These are phyloP conservation scores for Trypanosoma scelopori DNA, from an alignment of 208 protist genomes.

Conservation along the genomic window DNA sequence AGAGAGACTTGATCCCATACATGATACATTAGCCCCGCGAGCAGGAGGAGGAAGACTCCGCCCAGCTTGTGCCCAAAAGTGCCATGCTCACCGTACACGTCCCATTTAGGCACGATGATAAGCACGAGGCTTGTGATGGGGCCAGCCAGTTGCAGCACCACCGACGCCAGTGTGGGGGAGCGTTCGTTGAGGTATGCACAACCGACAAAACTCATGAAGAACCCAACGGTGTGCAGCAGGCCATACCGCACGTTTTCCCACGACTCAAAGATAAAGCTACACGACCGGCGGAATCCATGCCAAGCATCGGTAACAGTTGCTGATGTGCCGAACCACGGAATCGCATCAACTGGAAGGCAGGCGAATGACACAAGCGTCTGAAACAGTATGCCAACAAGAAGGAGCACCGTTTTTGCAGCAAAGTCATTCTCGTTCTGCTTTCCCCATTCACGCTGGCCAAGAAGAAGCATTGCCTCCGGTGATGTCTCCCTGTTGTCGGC, in stretches of 20 bases:
- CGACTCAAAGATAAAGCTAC: conserved; percentile 63
- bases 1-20: conserved; percentile 75
- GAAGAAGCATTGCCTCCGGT: conserved; percentile 21
- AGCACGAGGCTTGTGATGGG: conserved; percentile 75
- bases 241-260: conserved; percentile 70
- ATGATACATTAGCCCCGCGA: conserved; percentile 68
- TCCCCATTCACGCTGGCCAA: conserved; percentile 55
- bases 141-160: conserved; percentile 76
- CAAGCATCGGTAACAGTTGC: conserved; percentile 38
- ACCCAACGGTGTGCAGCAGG: conserved; percentile 66
- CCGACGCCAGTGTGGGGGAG: conserved; percentile 78
- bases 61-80: conserved; percentile 69
- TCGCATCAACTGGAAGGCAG: conserved; percentile 65
- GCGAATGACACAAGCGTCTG: conserved; percentile 68
- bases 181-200: conserved; percentile 84
- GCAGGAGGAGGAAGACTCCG: conserved; percentile 63
- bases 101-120: conserved; percentile 76
- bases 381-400: conserved; percentile 61
- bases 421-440: conserved; percentile 60
- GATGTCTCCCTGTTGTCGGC: background rate
- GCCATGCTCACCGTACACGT: conserved; percentile 63
- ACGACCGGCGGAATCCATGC: conserved; percentile 45
- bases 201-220: conserved; percentile 78
- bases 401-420: conserved; percentile 69
- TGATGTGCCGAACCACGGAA: conserved; percentile 77